phyloP scores from a whole-genome alignment of 177 flowering plant genomes.

The Vitis hybrid region DNA sequence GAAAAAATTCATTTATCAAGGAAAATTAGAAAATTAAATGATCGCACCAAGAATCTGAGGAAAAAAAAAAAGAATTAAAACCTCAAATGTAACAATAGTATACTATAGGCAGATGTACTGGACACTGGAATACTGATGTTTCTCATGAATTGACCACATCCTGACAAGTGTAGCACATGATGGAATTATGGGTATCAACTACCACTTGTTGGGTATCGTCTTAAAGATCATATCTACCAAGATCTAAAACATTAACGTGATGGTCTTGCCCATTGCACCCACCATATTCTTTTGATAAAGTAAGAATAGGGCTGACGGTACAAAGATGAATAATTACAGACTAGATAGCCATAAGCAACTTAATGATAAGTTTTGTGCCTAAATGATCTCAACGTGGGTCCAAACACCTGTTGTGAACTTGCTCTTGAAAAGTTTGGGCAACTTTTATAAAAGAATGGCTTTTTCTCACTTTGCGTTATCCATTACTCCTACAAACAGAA shows the following conservation, averaged over 20 bases:
- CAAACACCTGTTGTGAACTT: background rate
- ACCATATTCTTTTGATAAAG: background rate
- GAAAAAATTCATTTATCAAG: background rate
- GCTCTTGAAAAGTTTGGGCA: background rate
- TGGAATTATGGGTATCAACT: constrained; percentile 3
- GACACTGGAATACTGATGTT: background rate
- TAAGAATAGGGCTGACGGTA: background rate
- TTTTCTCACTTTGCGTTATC: background rate
- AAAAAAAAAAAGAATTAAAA: background rate
- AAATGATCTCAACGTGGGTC: background rate
- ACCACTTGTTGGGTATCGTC: background rate
- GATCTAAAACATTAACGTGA: background rate
- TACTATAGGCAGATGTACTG: background rate
- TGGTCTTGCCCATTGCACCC: background rate
- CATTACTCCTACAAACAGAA: background rate
- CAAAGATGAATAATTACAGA: background rate
- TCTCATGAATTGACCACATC: background rate
- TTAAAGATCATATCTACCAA: constrained; percentile 3
- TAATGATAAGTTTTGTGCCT: background rate
- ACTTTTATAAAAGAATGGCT: background rate
- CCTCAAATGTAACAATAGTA: background rate
- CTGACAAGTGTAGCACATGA: background rate
- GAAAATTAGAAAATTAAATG: background rate
- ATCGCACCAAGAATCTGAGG: constrained; percentile 1
- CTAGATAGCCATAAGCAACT: background rate